These are phyloP conservation scores for Micromonas pusilla DNA, from an alignment of 139 green algal genomes.

Conservation along the genomic window DNA sequence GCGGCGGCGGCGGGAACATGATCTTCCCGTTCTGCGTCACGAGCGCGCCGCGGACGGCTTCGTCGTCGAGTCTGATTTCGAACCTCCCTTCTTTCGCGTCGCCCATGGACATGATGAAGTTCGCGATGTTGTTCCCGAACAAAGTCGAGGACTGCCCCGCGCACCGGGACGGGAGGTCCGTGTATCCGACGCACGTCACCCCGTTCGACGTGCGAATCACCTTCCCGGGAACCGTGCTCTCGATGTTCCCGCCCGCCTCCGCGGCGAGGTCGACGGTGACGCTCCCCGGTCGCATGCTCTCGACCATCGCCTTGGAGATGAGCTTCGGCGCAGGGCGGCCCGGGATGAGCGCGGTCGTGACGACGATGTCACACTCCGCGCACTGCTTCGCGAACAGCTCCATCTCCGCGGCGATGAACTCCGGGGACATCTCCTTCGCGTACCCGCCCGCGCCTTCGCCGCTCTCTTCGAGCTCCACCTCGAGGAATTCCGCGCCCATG, in stretches of 20 bases:
- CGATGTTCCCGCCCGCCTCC: constrained; percentile 33
- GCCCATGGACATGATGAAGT: constrained; percentile 32
- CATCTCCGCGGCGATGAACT: constrained; percentile 43
- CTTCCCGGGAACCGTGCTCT: constrained; percentile 27
- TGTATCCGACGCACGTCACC: constrained; percentile 36
- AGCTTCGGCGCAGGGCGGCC: constrained; percentile 33
- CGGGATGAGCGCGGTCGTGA: constrained; percentile 40
- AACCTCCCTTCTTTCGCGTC: constrained; percentile 53
- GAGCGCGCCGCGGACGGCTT: constrained; percentile 65
- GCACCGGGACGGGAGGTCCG: constrained; percentile 27
- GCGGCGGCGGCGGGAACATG: constrained; percentile 11
- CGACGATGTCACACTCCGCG: constrained; percentile 60
- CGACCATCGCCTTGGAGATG: constrained; percentile 62
- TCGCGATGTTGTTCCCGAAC: constrained; percentile 36
- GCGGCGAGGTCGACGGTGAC: constrained; percentile 38
- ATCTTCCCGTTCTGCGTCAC: constrained; percentile 59
- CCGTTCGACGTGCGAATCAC: constrained; percentile 20
- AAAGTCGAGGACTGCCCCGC: constrained; percentile 19
- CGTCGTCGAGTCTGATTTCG: constrained; percentile 70
- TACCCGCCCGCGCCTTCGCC: constrained; percentile 36
- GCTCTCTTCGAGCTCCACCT: constrained; percentile 34
- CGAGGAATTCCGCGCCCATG: constrained; percentile 36
- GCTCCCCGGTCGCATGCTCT: constrained; percentile 29
- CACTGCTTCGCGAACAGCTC: constrained; percentile 61
- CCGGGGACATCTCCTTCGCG: constrained; percentile 41